Conservation (phyloP, 371 early-diverging fungal species). For the Mortierella sp. region DNA sequence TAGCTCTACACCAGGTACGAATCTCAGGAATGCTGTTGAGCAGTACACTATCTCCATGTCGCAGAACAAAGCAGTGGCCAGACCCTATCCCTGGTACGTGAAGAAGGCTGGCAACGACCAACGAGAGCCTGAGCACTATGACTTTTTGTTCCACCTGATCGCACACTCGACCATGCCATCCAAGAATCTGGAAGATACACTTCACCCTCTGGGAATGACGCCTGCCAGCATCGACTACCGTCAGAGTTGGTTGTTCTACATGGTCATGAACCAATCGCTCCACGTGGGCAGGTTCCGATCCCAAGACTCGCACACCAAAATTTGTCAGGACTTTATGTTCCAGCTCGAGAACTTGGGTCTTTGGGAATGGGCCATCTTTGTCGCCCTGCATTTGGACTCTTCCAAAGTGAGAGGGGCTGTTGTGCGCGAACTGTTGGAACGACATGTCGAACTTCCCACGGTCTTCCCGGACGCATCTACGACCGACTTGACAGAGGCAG, state of each 20-base stretch:
- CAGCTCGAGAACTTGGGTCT: conserved; percentile 74
- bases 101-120: neutral
- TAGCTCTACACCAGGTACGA: conserved; percentile 58
- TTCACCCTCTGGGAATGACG: conserved; percentile 62
- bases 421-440: conserved; percentile 24
- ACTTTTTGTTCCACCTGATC: conserved; percentile 72
- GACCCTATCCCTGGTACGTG: conserved; percentile 59
- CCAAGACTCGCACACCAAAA: conserved; percentile 33
- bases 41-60: conserved; percentile 57
- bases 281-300: conserved; percentile 58
- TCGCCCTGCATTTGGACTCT: conserved; percentile 43
- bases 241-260: conserved; percentile 67
- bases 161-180: conserved; percentile 56
- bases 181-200: conserved; percentile 61
- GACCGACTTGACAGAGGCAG: neutral
- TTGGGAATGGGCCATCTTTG: conserved; percentile 80
- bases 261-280: conserved; percentile 63
- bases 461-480: neutral
- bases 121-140: conserved; percentile 53
- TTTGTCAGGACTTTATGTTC: conserved; percentile 61
- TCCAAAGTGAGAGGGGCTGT: conserved; percentile 13
- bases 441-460: conserved; percentile 26
- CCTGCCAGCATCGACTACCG: conserved; percentile 65
- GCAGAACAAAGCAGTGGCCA: conserved; percentile 34
- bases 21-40: conserved; percentile 58